phyloP scores from a whole-genome alignment of 352 stramenopile genomes.

The Phytophthora boehmeriae region DNA sequence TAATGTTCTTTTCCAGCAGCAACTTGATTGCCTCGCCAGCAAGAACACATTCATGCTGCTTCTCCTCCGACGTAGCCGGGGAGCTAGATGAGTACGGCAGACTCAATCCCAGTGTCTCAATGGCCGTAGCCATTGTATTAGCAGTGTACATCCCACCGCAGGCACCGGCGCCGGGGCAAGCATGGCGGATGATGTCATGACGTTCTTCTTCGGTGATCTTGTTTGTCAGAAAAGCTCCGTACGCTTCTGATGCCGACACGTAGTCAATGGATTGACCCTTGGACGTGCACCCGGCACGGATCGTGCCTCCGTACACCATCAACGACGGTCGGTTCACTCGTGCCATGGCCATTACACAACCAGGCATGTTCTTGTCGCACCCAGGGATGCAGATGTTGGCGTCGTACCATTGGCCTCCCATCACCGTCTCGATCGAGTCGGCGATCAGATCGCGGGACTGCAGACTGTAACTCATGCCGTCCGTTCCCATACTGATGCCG shows the following conservation, averaged over 20 bases:
- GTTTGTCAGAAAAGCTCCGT: constrained; percentile 97
- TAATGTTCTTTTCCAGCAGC: constrained; percentile 94
- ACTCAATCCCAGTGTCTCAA: constrained; percentile 96
- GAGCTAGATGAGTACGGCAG: constrained; percentile 97
- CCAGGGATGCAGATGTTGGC: constrained; percentile 97
- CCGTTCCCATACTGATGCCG: constrained; percentile 97
- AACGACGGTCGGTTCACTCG: constrained; percentile 96
- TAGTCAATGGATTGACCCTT: constrained; percentile 94
- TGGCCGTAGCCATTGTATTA: constrained; percentile 99
- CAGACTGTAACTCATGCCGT: constrained; percentile 96
- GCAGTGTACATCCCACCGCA: constrained; percentile 99
- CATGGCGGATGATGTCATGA: constrained; percentile 94
- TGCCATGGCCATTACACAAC: constrained; percentile 98
- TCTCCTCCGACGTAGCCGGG: constrained; percentile 95
- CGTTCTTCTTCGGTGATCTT: constrained; percentile 90
- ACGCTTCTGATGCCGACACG: constrained; percentile 97
- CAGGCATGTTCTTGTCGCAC: constrained; percentile 99
- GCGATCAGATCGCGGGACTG: constrained; percentile 98
- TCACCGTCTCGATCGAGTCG: constrained; percentile 99
- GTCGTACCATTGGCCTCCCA: constrained; percentile 99
- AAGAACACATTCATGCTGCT: constrained; percentile 92
- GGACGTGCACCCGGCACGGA: constrained; percentile 92
- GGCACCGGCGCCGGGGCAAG: constrained; percentile 94
- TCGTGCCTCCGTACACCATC: constrained; percentile 99
- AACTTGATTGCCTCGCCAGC: constrained; percentile 91